Conservation (phyloP, 1,139 yeast species). For the Meyerozyma athensensis region DNA sequence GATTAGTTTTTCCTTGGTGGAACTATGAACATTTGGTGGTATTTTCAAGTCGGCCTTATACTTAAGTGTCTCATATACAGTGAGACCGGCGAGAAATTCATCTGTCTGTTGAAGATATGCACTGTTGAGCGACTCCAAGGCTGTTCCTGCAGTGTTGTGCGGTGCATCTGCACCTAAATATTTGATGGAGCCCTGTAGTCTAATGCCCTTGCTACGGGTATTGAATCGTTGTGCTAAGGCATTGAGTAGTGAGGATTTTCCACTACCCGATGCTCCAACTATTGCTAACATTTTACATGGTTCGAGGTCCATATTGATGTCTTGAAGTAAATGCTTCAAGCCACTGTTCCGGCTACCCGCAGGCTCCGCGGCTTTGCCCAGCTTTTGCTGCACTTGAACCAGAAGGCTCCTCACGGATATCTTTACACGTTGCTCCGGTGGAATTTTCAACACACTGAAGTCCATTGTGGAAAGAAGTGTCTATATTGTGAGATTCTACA, state of each 20-base stretch:
- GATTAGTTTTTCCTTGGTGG: slow-evolving; percentile 13
- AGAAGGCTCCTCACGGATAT: neutral
- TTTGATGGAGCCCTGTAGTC: slow-evolving; percentile 46
- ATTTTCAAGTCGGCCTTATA: slow-evolving; percentile 21
- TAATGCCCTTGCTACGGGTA: slow-evolving; percentile 11
- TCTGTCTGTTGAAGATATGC: slow-evolving; percentile 21
- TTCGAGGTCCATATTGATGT: slow-evolving; percentile 18
- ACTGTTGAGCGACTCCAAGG: slow-evolving; percentile 13
- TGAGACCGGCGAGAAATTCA: slow-evolving; percentile 20
- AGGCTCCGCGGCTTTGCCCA: neutral
- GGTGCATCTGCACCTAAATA: slow-evolving; percentile 6
- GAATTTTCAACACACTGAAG: neutral
- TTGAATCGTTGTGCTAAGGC: slow-evolving; percentile 20
- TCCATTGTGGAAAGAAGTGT: neutral
- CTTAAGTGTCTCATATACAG: slow-evolving; percentile 18
- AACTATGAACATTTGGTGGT: slow-evolving; percentile 11
- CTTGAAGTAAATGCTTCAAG: slow-evolving; percentile 16
- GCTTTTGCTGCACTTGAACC: neutral
- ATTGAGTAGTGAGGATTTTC: slow-evolving; percentile 22
- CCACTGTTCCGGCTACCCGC: neutral
- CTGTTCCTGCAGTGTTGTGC: neutral
- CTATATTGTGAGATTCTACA: neutral
- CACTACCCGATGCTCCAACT: slow-evolving; percentile 25
- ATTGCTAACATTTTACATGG: slow-evolving; percentile 20
- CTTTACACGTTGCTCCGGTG: neutral